Conservation (phyloP, 2,329 filamentous ascomycete genomes). For the Lachnellula suecica region DNA sequence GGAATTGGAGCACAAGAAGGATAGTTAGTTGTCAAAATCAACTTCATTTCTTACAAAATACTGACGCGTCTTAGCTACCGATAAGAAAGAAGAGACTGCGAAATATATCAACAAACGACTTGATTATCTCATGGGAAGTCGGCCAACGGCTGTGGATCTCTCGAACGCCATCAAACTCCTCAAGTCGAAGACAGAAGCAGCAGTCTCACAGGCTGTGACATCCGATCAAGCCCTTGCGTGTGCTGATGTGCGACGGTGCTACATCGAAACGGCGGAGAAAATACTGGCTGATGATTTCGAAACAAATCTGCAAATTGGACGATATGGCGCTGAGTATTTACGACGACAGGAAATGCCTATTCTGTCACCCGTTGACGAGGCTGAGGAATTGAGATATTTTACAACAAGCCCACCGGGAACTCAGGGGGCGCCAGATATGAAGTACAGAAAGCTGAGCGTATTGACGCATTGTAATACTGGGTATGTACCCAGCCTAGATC, state of each 20-base stretch:
- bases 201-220: conserved; percentile 38
- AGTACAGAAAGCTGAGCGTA: conserved; percentile 66
- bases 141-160: conserved; percentile 93
- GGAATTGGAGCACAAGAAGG: conserved; percentile 64
- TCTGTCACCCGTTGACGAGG: conserved; percentile 15
- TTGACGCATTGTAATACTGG: conserved; percentile 98
- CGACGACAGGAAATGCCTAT: conserved; percentile 33
- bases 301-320: conserved; percentile 85
- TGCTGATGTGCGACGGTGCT: conserved; percentile 62
- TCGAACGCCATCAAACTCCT: conserved; percentile 85
- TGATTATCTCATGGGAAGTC: conserved; percentile 82
- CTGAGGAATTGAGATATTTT: conserved; percentile 29
- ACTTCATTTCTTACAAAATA: background rate
- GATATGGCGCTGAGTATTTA: conserved; percentile 82
- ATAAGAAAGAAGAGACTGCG: conserved; percentile 54
- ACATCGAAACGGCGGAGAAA: conserved; percentile 76
- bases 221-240: conserved; percentile 21
- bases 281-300: conserved; percentile 85
- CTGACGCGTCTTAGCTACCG: conserved; percentile 17
- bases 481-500: conserved; percentile 39
- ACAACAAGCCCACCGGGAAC: conserved; percentile 37
- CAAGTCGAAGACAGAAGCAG: conserved; percentile 58
- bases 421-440: conserved; percentile 42
- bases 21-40: conserved; percentile 34
- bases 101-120: conserved; percentile 73